Base-by-base conservation (phyloP, 1,139 yeast genomes). In the Pichia sp. region DNA sequence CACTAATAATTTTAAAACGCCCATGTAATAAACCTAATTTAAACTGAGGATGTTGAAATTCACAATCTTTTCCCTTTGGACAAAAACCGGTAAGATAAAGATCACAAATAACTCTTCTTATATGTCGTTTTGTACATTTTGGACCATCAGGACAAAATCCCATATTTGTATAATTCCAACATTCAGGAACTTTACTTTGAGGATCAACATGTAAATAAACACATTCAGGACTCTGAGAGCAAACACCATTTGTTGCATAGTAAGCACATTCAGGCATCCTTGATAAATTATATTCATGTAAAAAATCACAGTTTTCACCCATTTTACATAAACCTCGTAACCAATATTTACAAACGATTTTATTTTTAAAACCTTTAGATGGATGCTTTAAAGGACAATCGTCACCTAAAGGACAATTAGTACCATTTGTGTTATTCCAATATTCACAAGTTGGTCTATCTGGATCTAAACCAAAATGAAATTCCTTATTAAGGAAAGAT, bases 281-380 rank as follows among this genome's bases (percentile, higher is more conserved):
- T 53, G 96, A 77, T 58, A 92, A 70, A 63, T 92, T 92, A 64
- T 90, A 92, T 62, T 94, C 99, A 67, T 94, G 99, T 45, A 94
- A 69, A 61, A 88, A 94, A 69, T 94, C 99, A 68, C 98, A 94
- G 55, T 86, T 90, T 59, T 90, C 96, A 48, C 95, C 95, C 71
- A 90, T 92, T 69, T 94, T 94, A 68, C 99, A 94, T 37, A 94
- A 76, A 0, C 98, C 98, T 58, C 97, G 78, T 44, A 94, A 78
- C 99, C 99, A 92, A 72, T 92, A 97, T 74, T 94, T 92, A 66
- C 98, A 92, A 25, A 92, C 98, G 48, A 83, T 81, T 69, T 89
- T 90, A 66, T 89, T 88, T 57, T 79, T 78, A 66, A 83, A 88
- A 68, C 83, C 81, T 39, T 94, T 81, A 28, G 87, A 75, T 1